These are phyloP conservation scores for Scheffersomyces cryptocercus DNA, from an alignment of 1,139 yeast genomes.

Conservation along the genomic window DNA sequence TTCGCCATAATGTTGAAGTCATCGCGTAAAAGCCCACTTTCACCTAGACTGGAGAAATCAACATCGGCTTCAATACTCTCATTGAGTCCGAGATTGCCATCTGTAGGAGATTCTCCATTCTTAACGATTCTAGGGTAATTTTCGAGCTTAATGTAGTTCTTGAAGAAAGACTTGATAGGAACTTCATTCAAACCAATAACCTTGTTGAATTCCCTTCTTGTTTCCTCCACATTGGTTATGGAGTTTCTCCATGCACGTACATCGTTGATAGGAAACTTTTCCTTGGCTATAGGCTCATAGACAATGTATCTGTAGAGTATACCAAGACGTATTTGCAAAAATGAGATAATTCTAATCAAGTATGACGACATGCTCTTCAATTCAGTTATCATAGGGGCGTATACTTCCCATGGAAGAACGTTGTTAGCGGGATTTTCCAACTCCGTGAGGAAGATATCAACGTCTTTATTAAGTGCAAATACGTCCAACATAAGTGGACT, in stretches of 20 bases:
- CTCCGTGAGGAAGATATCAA: constrained; percentile 24
- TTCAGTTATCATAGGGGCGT: constrained; percentile 18
- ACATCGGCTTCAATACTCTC: not conserved
- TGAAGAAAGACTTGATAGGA: constrained; percentile 27
- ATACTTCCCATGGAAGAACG: constrained; percentile 15
- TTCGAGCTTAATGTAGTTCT: constrained; percentile 23
- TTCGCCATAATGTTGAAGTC: not conserved
- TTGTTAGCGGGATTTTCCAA: constrained; percentile 17
- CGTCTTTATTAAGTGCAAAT: constrained; percentile 26
- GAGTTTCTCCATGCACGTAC: constrained; percentile 30
- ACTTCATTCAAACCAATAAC: constrained; percentile 28
- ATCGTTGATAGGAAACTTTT: constrained; percentile 31
- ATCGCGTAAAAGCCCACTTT: not conserved
- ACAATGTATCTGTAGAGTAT: constrained; percentile 32
- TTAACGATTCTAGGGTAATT: constrained; percentile 28
- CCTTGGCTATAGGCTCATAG: constrained; percentile 23
- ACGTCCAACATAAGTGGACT: constrained; percentile 45
- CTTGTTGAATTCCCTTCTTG: constrained; percentile 27
- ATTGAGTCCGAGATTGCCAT: not conserved
- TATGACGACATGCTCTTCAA: constrained; percentile 32
- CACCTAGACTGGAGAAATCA: not conserved
- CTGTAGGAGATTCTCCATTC: not conserved
- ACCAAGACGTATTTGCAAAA: constrained; percentile 25
- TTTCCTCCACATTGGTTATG: constrained; percentile 25
- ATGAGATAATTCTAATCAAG: constrained; percentile 33